These are phyloP conservation scores for Paramecium pentaurelia DNA, from an alignment of 73 alveolate species.

Conservation along the genomic window DNA sequence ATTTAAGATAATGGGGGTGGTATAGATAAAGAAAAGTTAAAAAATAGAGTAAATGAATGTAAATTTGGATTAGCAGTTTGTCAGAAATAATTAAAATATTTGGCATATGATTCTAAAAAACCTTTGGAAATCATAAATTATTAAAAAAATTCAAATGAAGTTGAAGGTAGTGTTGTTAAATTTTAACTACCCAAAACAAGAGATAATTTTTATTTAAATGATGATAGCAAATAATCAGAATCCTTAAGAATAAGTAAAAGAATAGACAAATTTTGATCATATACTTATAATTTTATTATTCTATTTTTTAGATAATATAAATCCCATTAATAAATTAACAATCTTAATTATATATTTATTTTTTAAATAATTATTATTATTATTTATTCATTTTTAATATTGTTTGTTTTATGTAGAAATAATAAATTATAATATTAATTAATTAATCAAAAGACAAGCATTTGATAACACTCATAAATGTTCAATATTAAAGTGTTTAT, in stretches of 20 bases:
- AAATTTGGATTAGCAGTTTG: not conserved
- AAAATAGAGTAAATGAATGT: not conserved
- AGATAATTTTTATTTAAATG: not conserved
- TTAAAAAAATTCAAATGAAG: not conserved
- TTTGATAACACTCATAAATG: not conserved
- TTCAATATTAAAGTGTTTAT: not conserved
- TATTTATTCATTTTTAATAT: too few relatives aligned
- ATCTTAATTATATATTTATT: too few relatives aligned
- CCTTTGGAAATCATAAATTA: not conserved
- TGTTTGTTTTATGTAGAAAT: too few relatives aligned
- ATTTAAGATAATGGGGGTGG: not conserved
- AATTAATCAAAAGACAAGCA: not conserved
- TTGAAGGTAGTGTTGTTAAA: not conserved
- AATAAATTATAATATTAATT: not conserved
- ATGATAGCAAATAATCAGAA: not conserved
- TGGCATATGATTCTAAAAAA: not conserved
- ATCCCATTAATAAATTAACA: too few relatives aligned
- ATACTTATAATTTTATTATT: not conserved
- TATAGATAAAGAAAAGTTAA: not conserved
- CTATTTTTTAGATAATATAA: not conserved
- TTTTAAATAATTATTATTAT: too few relatives aligned
- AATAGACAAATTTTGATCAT: not conserved
- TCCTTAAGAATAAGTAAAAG: not conserved
- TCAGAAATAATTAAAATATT: not conserved
- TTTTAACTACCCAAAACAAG: not conserved